Evolutionary conservation across 192 early-diverging fungal species (phyloP), one percentile per base, ranked within the genome.

Genomic region (Spizellomyces punctatus): DNA sequence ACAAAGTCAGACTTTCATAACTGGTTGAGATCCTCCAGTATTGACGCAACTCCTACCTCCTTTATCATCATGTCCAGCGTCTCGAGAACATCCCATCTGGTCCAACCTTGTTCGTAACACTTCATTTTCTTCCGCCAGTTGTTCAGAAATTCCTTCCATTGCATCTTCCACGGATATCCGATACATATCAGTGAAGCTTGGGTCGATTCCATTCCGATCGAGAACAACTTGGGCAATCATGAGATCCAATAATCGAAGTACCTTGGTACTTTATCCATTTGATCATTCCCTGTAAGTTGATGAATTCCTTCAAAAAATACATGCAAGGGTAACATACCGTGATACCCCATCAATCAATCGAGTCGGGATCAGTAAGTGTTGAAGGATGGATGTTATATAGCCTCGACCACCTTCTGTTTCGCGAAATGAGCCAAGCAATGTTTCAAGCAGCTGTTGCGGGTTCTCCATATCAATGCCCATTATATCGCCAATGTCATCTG

Each of bases 151-250:
- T 12, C 78, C 78, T 43, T 80, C 58, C 22, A 82, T 73, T 10
- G 80, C 44, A 22, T 76, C 72, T 19, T 80, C 67, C 8, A 80
- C 60, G 6, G 76, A 67, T 10, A 82, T 60, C 58, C 59, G 36
- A 67, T 80, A 82, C 54, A 71, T 73, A 45, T 82, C 81, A 42
- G 73, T 74, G 50, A 82, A 82, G 41, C 70, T 66, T 27, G 72
- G 71, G 10, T 78, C 67, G 21, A 80, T 21, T 0, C 81, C 75
- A 52, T 75, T 78, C 14, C 74, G 67, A 42, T 82, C 81, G 21
- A 82, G 64, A 9, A 80, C 81, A 12, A 82, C 72, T 63, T 82
- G 81, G 5, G 78, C 54, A 12, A 80, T 69, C 71, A 80, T 65
- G 6, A 46, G 41, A 62, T 82, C 78, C 49, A 82, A 17, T 9